Base-by-base conservation (phyloP, 75 land plant genomes). In the Ceratopteris richardii region DNA sequence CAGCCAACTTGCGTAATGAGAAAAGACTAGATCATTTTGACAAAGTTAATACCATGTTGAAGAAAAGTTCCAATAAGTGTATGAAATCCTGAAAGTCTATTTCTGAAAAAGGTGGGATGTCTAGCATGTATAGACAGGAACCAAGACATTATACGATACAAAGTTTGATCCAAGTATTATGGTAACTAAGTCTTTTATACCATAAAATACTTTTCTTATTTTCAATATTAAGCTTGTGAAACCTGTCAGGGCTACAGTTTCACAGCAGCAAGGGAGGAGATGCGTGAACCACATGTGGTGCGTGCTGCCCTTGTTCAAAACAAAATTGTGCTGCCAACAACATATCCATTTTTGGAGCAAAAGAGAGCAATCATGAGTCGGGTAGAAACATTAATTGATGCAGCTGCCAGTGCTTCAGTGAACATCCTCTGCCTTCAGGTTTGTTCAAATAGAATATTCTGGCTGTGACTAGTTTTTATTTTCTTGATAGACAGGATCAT, bases 351-450 rank as follows among this genome's bases (percentile, higher is more conserved):
- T 62, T 25, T 54, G 37, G 86, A 86, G 28, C 99, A 95, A 54
- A 89, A 70, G 54, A 76, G 20, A 29, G 88, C 92, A 31, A 83
- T 95, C 48, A 80, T 82, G 80, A 54, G 79, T 54, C 79, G 85
- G 67, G 33, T 95, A 26, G 70, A 75, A 37, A 51, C 63, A 1
- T 70, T 95, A 44, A 84, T 95, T 69, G 82, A 83, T 39, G 81
- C 90, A 58, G 99, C 99, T 40, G 99, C 85, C 29, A 61, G 71
- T 62, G 76, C 88, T 19, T 83, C 88, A 29, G 99, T 95, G 47
- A 90, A 95, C 64, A 68, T 95, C 46, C 64, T 95, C 43, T 95
- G 99, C 70, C 74, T 95, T 48, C 99, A 95, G 76, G 98, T 88
- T 64, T 41, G 30, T 11, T 23, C 44, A 52, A 14, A n/a, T 6